Evolutionary conservation across 495 filamentous ascomycete genomes (phyloP).

Genomic region (Aspergillus panamensis): DNA sequence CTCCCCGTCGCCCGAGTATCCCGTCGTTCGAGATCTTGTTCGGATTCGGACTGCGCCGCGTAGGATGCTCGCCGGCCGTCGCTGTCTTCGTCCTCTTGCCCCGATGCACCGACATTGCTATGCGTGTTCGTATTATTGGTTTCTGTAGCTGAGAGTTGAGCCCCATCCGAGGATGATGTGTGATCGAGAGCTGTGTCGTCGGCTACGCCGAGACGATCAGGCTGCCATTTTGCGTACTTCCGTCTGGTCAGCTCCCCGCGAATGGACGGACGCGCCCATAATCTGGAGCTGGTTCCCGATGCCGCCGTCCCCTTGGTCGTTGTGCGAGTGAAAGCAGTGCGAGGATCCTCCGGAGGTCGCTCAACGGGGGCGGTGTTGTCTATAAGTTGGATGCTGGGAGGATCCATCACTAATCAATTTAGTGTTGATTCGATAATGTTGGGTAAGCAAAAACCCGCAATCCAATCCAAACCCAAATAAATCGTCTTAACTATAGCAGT

Average conservation of each 20-base stretch:
- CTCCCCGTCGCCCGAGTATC: conserved; percentile 5
- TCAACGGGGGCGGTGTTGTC: conserved; percentile 39
- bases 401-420: conserved; percentile 22
- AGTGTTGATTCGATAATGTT: not conserved
- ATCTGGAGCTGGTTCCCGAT: conserved; percentile 26
- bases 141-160: not conserved
- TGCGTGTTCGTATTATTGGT: conserved; percentile 27
- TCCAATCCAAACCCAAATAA: not conserved
- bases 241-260: conserved; percentile 48
- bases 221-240: conserved; percentile 64
- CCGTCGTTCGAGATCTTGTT: not conserved
- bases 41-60: not conserved
- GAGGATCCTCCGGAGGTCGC: conserved; percentile 25
- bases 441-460: not conserved
- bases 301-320: conserved; percentile 22
- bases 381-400: conserved; percentile 32
- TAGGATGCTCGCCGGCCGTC: not conserved
- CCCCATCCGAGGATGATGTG: conserved; percentile 7
- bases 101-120: conserved; percentile 6
- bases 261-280: conserved; percentile 39
- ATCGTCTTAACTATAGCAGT: not conserved
- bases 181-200: conserved; percentile 23
- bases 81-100: not conserved
- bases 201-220: conserved; percentile 40
- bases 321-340: conserved; percentile 16